A percentile compares a stretch with the other conserved stretches of the same genome.
phyloP scores from a whole-genome alignment of 768 basidiomycete species.

The Punctularia strigosozonata region DNA sequence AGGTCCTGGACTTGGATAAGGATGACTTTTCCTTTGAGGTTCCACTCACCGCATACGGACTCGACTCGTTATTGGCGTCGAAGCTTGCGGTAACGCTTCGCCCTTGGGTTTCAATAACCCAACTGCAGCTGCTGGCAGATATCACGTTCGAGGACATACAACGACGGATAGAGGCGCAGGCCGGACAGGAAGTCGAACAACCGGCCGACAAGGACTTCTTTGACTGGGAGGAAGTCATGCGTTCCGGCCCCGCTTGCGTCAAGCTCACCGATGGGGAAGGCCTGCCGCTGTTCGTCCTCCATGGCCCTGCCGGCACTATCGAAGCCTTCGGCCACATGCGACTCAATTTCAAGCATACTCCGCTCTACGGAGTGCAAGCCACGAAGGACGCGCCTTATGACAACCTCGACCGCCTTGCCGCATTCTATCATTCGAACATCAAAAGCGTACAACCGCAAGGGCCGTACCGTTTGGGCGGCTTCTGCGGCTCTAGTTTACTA shows the following conservation, averaged over 20 bases:
- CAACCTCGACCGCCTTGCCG: slow-evolving; percentile 4
- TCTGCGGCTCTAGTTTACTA: too few species aligned
- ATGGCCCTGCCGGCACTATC: slow-evolving; percentile 8
- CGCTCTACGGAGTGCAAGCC: slow-evolving; percentile 7
- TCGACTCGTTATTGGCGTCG: not conserved
- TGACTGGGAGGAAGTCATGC: too few species aligned
- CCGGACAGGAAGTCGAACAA: too few species aligned
- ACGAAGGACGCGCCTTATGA: slow-evolving; percentile 6
- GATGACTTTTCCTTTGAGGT: not conserved
- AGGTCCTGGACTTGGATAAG: not conserved
- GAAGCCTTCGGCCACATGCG: slow-evolving; percentile 5
- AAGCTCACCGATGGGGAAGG: too few species aligned
- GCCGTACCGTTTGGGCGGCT: slow-evolving; percentile 2
- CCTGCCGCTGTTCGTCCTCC: slow-evolving; percentile 6
- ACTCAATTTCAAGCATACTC: slow-evolving; percentile 3
- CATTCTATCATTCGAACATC: slow-evolving; percentile 5
- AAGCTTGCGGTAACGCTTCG: not conserved
- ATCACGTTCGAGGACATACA: not conserved
- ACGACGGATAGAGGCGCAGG: too few species aligned
- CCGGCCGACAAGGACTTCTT: too few species aligned
- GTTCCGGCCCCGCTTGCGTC: too few species aligned
- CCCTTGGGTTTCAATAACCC: not conserved
- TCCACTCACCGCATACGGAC: not conserved
- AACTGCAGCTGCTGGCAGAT: not conserved
- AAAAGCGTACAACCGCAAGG: slow-evolving; percentile 2